Percentiles rank a stretch among this genome's conserved stretches.
Conservation (phyloP, 2,329 filamentous ascomycete genomes). For the Colletotrichum echinochloae region DNA sequence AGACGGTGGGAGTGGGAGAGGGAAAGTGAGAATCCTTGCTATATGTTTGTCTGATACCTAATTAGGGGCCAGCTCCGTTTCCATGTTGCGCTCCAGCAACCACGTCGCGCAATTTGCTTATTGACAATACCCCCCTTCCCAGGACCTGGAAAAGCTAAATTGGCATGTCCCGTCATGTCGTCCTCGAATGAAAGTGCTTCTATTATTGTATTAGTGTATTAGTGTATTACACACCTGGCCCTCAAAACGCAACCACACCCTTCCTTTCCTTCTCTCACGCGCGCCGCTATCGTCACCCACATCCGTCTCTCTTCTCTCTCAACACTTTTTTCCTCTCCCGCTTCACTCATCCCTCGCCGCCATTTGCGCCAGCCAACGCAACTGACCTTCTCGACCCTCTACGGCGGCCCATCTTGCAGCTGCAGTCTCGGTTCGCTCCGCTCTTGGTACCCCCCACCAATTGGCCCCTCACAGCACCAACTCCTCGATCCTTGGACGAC, state of each 20-base stretch:
- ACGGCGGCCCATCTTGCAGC: constrained; percentile 22
- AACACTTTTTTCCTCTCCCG: constrained; percentile 22
- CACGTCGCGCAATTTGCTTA: constrained; percentile 29
- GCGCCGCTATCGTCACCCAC: constrained; percentile 36
- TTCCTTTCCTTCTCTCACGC: constrained; percentile 2
- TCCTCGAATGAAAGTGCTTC: constrained; percentile 40
- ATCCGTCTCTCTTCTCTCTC: constrained; percentile 19
- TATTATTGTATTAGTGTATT: constrained; percentile 40
- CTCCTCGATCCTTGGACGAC: constrained; percentile 11
- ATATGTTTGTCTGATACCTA: constrained; percentile 34
- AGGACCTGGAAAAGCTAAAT: constrained; percentile 36
- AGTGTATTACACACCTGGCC: constrained; percentile 30
- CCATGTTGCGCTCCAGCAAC: constrained; percentile 26
- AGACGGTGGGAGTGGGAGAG: no score
- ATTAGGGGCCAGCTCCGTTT: constrained; percentile 13
- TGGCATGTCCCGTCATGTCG: constrained; percentile 23
- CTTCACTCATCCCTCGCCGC: constrained; percentile 6
- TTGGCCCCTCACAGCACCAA: constrained; percentile 35
- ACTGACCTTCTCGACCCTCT: neutral
- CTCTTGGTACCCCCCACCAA: constrained; percentile 28
- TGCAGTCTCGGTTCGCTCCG: constrained; percentile 26
- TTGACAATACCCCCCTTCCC: constrained; percentile 17
- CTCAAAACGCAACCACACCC: constrained; percentile 20
- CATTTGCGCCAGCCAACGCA: constrained; percentile 10
- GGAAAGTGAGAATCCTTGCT: no score